Base-by-base conservation (phyloP, 345 rosid species). In the Noccaea bulbosa region DNA sequence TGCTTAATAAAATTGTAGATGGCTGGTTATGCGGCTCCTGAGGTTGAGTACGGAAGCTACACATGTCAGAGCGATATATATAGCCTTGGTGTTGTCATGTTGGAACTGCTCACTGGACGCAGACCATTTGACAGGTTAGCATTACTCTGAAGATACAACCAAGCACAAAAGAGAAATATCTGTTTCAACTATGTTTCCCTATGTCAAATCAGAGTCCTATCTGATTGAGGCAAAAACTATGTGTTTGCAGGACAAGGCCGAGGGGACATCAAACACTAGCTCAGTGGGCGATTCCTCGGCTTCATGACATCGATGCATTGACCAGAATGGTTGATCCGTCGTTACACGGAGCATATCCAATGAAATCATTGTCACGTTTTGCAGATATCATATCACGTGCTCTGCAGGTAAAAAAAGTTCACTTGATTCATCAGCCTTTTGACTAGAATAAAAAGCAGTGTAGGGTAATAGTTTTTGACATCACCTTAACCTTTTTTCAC, bases 71-170 rank as follows among this genome's bases (percentile, higher is more conserved):
- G 97, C 57, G 99, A 94, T 69, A 84, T 94, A 35, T 91, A 83
- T 71, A 94, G 97, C 83, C 90, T 94, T 33, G 99, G 99, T 5
- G 91, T 94, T 51, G 90, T 94, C 68, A 88, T 94, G 95, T 84
- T 94, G 62, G 99, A 94, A 77, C 88, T 94, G 48, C 97, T 94
- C 52, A 86, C 97, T 0, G 95, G 97, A 27, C 83, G 92, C 53
- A 87, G 81, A 77, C 72, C 99, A 38, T 81, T 78, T 52, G 97
- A 94, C 81, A 89, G 97, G 98, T 93, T 45, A 38, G 24, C 35
- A 15, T 27, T 3, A 52, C 48, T 45, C 62, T 71, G 9, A 14
- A 44, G 62, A 43, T 15, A 50, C 45, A 41, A 33, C 35, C 0
- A 55, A 44, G 20, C 33, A 41, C 44, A 58, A 4, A 20, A 4